phyloP scores from a whole-genome alignment of 139 green algal species.

The Mesotaenium endlicherianum region DNA sequence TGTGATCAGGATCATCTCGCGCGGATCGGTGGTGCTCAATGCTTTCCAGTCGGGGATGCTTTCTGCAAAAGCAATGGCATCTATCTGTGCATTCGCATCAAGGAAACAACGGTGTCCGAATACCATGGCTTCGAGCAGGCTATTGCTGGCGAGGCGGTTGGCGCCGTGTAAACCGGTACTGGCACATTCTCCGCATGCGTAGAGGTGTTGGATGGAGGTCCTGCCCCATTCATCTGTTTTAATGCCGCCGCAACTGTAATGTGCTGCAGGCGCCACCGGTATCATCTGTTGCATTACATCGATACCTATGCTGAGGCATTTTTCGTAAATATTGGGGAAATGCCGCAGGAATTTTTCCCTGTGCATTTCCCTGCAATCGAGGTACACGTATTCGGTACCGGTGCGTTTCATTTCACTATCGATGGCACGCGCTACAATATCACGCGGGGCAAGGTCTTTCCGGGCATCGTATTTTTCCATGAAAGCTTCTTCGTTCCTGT shows the following conservation, averaged over 20 bases:
- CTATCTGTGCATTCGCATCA: not conserved
- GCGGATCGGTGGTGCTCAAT: not conserved
- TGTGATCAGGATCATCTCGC: not conserved
- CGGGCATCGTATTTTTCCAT: slow-evolving; percentile 84
- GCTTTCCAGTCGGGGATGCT: not conserved
- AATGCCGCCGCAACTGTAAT: slow-evolving; percentile 96
- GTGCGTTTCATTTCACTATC: slow-evolving; percentile 62
- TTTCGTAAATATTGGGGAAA: slow-evolving; percentile 91
- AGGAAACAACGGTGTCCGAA: not conserved
- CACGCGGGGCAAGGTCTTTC: slow-evolving; percentile 86
- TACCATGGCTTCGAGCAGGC: slow-evolving; percentile 74
- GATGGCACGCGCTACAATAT: slow-evolving; percentile 87
- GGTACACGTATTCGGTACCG: slow-evolving; percentile 75
- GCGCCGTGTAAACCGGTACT: slow-evolving; percentile 91
- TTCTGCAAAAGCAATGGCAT: not conserved
- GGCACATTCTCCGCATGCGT: slow-evolving; percentile 85
- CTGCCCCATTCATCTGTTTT: slow-evolving; percentile 71
- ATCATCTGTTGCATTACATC: slow-evolving; percentile 90
- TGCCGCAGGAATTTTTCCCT: slow-evolving; percentile 70
- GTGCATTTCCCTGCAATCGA: slow-evolving; percentile 86
- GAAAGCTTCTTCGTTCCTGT: slow-evolving; percentile 81
- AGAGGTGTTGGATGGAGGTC: slow-evolving; percentile 83
- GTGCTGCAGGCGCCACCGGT: slow-evolving; percentile 87
- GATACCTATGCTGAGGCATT: slow-evolving; percentile 63
- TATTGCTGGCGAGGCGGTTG: slow-evolving; percentile 96